Percentiles rank a stretch among this genome's conserved stretches.
These are phyloP conservation scores for Salix purpurea DNA, from an alignment of 345 rosid species.

Conservation along the genomic window DNA sequence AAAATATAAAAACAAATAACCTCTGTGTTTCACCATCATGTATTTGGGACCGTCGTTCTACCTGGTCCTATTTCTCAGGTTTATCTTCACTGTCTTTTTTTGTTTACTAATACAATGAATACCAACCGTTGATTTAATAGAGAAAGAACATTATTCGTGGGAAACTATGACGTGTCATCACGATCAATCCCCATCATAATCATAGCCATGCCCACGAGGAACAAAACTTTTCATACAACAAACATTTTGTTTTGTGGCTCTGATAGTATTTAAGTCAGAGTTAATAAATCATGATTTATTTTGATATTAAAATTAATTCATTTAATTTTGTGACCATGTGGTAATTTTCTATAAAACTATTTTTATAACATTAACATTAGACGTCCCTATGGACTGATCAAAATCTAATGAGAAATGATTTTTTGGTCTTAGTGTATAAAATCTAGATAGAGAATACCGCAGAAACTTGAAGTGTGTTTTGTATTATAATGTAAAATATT, in stretches of 20 bases:
- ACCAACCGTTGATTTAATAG: conserved; percentile 20
- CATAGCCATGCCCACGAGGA: conserved; percentile 12
- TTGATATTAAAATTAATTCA: too few relatives aligned
- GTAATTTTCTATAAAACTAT: too few relatives aligned
- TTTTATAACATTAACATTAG: too few relatives aligned
- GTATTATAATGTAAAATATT: fast-evolving
- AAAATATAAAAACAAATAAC: too few relatives aligned
- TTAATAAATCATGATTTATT: not conserved
- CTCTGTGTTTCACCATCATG: not conserved
- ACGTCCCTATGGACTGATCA: too few relatives aligned
- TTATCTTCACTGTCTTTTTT: conserved; percentile 3
- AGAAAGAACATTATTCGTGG: conserved; percentile 1
- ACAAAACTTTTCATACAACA: not conserved
- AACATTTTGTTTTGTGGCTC: not conserved
- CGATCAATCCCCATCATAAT: conserved; percentile 19
- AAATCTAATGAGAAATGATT: too few relatives aligned
- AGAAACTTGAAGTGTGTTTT: too few relatives aligned
- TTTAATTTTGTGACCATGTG: too few relatives aligned
- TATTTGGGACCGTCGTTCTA: conserved; percentile 24
- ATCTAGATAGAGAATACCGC: too few relatives aligned
- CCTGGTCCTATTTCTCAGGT: conserved; percentile 30
- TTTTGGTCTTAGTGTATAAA: too few relatives aligned
- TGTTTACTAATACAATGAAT: conserved; percentile 1
- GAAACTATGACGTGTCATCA: conserved; percentile 9
- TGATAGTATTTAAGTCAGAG: not conserved